Percentiles rank a stretch among this genome's conserved stretches.
Conservation (phyloP, 441 rosid species). For the Adansonia madagascariensis region DNA sequence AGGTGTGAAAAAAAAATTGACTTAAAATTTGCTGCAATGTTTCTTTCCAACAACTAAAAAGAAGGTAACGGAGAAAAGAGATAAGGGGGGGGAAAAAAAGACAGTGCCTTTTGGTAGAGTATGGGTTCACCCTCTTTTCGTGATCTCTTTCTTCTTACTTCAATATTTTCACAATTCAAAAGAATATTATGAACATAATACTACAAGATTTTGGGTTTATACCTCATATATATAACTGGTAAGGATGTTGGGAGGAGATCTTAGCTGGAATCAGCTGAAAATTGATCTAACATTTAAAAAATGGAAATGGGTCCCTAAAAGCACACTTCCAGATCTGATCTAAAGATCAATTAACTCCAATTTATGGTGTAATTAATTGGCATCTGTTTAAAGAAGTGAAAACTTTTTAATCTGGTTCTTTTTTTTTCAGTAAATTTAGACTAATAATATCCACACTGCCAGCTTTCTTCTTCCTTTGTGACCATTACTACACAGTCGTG, state of each 20-base stretch:
- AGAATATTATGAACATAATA: not conserved
- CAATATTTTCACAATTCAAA: not conserved
- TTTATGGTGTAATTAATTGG: not conserved
- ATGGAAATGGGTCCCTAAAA: constrained; percentile 27
- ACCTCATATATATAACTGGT: not conserved
- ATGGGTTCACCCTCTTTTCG: not conserved
- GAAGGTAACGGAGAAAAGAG: no score
- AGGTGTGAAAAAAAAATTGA: no score
- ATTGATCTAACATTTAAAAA: not conserved
- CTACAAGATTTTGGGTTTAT: not conserved
- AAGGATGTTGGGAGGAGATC: constrained; percentile 11
- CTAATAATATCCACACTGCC: not conserved
- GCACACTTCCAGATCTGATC: constrained; percentile 11
- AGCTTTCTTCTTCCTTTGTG: not conserved
- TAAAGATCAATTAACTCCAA: constrained; percentile 2
- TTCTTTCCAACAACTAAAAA: no score
- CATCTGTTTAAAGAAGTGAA: constrained; percentile 16
- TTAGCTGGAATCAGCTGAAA: constrained; percentile 26
- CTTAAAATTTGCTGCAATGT: no score
- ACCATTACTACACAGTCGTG: not conserved
- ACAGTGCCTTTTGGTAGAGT: no score
- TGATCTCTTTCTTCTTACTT: not conserved
- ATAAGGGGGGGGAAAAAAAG: no score
- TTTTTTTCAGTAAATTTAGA: not conserved
- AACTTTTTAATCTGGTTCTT: no score